Conservation (phyloP, 2,329 filamentous ascomycete species). For the Trichocomaceae sp. region DNA sequence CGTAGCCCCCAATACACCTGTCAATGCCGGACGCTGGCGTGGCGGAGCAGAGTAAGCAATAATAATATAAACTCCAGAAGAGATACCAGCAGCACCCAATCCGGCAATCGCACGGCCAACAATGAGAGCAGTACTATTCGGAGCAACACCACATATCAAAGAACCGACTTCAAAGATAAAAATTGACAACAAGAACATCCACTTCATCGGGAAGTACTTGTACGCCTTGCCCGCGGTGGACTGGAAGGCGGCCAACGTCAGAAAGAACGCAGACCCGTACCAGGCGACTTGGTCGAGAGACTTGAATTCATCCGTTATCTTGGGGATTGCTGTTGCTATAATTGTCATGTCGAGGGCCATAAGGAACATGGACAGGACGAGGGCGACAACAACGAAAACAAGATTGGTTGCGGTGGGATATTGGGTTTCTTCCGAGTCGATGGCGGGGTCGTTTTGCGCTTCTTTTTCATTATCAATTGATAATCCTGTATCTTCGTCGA, state of each 20-base stretch:
- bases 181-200: constrained; percentile 30
- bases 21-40: constrained; percentile 18
- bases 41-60: constrained; percentile 19
- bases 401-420: constrained; percentile 12
- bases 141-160: constrained; percentile 35
- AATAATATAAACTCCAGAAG: constrained; percentile 24
- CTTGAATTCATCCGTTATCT: constrained; percentile 23
- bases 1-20: constrained; percentile 45
- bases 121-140: constrained; percentile 29
- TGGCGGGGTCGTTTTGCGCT: background rate
- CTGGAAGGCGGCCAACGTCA: constrained; percentile 30
- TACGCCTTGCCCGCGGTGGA: constrained; percentile 27
- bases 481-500: background rate
- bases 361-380: constrained; percentile 15
- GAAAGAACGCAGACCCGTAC: constrained; percentile 33
- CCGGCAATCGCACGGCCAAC: constrained; percentile 34
- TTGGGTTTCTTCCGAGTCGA: constrained; percentile 3
- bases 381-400: constrained; percentile 12
- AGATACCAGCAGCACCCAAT: constrained; percentile 28
- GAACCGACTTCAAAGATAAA: constrained; percentile 38
- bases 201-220: constrained; percentile 28
- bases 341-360: constrained; percentile 21
- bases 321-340: constrained; percentile 27
- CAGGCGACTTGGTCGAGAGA: constrained; percentile 29
- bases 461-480: background rate